Conservation (phyloP, 202 grass and related monocot genomes). For the Carex sylvatica region DNA sequence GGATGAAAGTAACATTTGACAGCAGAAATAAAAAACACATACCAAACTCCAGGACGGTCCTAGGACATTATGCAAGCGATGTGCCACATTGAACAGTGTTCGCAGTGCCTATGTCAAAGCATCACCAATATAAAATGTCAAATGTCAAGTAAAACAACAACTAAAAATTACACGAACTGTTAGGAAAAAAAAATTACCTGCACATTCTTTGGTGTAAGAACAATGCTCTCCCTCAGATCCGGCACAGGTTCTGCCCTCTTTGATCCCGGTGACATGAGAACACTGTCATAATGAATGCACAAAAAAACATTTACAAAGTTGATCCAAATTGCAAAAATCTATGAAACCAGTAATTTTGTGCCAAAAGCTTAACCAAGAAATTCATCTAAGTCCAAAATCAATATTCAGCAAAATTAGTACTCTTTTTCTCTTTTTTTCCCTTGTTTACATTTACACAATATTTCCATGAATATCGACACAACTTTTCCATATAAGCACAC, state of each 20-base stretch:
- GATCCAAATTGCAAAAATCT: slow-evolving; percentile 18
- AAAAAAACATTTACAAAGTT: slow-evolving; percentile 1
- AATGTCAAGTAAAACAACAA: slow-evolving; percentile 20
- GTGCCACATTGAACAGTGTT: slow-evolving; percentile 97
- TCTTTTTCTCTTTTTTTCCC: neutral
- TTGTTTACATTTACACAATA: neutral
- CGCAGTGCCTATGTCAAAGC: slow-evolving; percentile 67
- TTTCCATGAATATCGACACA: neutral
- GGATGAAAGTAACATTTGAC: neutral
- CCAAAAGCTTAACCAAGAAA: neutral
- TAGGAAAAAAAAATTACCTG: slow-evolving; percentile 45
- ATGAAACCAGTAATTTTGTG: neutral
- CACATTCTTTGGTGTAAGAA: slow-evolving; percentile 95
- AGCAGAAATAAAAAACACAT: slow-evolving; percentile 27
- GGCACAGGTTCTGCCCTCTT: slow-evolving; percentile 61
- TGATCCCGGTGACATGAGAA: slow-evolving; percentile 70
- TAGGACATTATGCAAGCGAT: slow-evolving; percentile 94
- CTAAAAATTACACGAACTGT: neutral
- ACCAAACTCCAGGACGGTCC: slow-evolving; percentile 98
- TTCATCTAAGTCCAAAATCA: neutral
- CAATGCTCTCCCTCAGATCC: slow-evolving; percentile 85
- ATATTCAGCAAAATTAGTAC: neutral
- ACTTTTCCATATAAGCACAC: neutral
- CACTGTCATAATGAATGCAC: slow-evolving; percentile 44
- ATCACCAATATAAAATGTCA: slow-evolving; percentile 34